Evolutionary conservation across 768 basidiomycete species (phyloP).

Genomic region (Imleria badia): DNA sequence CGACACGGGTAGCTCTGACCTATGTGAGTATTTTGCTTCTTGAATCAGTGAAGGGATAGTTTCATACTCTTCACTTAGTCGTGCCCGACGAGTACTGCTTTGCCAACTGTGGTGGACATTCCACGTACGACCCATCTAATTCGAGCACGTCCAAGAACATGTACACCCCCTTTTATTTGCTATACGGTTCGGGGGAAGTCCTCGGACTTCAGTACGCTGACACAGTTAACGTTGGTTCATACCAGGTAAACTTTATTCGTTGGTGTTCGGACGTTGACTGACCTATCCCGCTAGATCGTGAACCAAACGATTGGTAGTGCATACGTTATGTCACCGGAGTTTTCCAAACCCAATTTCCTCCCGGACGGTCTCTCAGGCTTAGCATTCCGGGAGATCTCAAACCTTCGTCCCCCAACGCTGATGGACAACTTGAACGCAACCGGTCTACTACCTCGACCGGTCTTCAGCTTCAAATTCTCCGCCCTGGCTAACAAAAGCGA

Average conservation of each 20-base stretch:
- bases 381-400: conserved; percentile 39
- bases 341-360: neutral
- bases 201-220: conserved; percentile 37
- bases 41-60: neutral
- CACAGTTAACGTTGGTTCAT: conserved; percentile 34
- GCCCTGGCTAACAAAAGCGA: conserved; percentile 15
- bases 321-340: neutral
- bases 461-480: conserved; percentile 50
- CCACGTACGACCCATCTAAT: conserved; percentile 20
- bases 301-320: conserved; percentile 33
- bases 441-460: conserved; percentile 10
- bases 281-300: conserved; percentile 20
- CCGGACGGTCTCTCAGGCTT: conserved; percentile 42
- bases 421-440: conserved; percentile 43
- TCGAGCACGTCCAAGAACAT: conserved; percentile 26
- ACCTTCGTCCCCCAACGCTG: conserved; percentile 31
- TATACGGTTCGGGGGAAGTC: conserved; percentile 40
- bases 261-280: neutral
- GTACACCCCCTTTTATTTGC: conserved; percentile 23
- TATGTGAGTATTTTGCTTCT: conserved; percentile 20
- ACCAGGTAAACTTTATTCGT: conserved; percentile 23
- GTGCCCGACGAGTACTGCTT: conserved; percentile 27
- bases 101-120: conserved; percentile 27
- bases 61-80: conserved; percentile 27
- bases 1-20: conserved; percentile 52